phyloP scores from a whole-genome alignment of 441 rosid species.

The Gossypium davidsonii region DNA sequence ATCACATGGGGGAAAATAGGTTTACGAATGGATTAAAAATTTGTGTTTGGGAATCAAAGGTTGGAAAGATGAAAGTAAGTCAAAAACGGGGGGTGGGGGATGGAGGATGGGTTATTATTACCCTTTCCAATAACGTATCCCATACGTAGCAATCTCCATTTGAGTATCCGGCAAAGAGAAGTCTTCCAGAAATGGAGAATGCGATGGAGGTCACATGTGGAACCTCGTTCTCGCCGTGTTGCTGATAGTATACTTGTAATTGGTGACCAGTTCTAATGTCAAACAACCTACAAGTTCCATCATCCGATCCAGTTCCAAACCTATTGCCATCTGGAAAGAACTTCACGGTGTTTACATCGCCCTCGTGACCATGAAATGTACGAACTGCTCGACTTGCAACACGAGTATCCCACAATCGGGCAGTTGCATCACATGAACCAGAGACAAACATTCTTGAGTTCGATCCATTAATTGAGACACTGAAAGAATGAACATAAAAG shows the following conservation, averaged over 20 bases:
- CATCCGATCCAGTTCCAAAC: constrained; percentile 95
- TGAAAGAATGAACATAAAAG: constrained; percentile 33
- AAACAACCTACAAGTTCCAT: constrained; percentile 91
- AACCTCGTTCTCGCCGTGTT: constrained; percentile 45
- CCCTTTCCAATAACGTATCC: constrained; percentile 92
- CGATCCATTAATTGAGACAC: constrained; percentile 72
- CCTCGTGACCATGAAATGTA: constrained; percentile 87
- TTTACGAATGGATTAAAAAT: not conserved
- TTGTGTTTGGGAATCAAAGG: not conserved
- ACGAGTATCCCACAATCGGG: constrained; percentile 92
- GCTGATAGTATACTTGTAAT: constrained; percentile 68
- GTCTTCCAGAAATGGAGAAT: constrained; percentile 90
- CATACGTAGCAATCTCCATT: constrained; percentile 78
- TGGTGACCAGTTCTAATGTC: constrained; percentile 95
- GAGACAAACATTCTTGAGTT: constrained; percentile 78
- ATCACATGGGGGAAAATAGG: not conserved
- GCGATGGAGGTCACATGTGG: constrained; percentile 69
- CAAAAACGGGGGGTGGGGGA: no score
- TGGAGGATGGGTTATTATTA: constrained; percentile 24
- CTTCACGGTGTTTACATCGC: constrained; percentile 85
- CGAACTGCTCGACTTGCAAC: constrained; percentile 92
- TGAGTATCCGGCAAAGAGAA: constrained; percentile 80
- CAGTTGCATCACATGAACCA: constrained; percentile 92
- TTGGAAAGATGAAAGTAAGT: not conserved
- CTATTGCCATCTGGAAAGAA: constrained; percentile 96